These are phyloP conservation scores for Elsinoe batatas DNA, from an alignment of 2,329 filamentous ascomycete genomes.

Conservation along the genomic window DNA sequence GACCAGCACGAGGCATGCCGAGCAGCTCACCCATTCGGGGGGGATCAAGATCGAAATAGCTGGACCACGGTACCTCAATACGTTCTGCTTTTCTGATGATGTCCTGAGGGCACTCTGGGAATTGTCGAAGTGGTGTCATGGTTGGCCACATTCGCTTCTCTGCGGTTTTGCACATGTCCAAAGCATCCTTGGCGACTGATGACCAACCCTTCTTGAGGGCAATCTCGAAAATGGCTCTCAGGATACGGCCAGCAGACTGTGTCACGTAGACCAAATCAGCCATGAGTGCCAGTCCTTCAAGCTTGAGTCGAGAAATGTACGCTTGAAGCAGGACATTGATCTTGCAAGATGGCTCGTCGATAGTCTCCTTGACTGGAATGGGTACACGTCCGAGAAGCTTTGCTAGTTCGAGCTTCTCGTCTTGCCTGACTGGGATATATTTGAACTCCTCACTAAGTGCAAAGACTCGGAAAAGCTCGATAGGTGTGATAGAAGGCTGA, in stretches of 20 bases:
- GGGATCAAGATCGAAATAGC: slow-evolving; percentile 92
- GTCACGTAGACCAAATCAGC: slow-evolving; percentile 98
- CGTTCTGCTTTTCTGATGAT: slow-evolving; percentile 87
- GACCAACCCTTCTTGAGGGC: slow-evolving; percentile 96
- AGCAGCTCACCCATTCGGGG: slow-evolving; percentile 93
- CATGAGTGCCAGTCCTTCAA: slow-evolving; percentile 92
- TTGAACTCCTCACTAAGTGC: slow-evolving; percentile 96
- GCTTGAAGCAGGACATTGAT: slow-evolving; percentile 96
- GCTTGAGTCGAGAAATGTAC: slow-evolving; percentile 87
- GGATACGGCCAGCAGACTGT: slow-evolving; percentile 90
- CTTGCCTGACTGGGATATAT: slow-evolving; percentile 93
- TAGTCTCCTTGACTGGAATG: slow-evolving; percentile 93
- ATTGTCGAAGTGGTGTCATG: slow-evolving; percentile 92
- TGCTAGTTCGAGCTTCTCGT: slow-evolving; percentile 92
- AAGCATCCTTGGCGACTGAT: slow-evolving; percentile 78
- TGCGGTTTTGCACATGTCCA: slow-evolving; percentile 97
- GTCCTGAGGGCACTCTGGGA: slow-evolving; percentile 69
- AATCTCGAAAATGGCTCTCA: slow-evolving; percentile 93
- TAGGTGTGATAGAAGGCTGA: slow-evolving; percentile 82
- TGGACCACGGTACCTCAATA: slow-evolving; percentile 87
- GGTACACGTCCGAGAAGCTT: slow-evolving; percentile 85
- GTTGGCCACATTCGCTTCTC: slow-evolving; percentile 99
- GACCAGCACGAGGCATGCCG: slow-evolving; percentile 79
- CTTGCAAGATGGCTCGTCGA: slow-evolving; percentile 93
- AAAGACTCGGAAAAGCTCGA: slow-evolving; percentile 95